Evolutionary conservation across 2,329 filamentous ascomycete genomes (phyloP).

Genomic region (Monilinia laxa): DNA sequence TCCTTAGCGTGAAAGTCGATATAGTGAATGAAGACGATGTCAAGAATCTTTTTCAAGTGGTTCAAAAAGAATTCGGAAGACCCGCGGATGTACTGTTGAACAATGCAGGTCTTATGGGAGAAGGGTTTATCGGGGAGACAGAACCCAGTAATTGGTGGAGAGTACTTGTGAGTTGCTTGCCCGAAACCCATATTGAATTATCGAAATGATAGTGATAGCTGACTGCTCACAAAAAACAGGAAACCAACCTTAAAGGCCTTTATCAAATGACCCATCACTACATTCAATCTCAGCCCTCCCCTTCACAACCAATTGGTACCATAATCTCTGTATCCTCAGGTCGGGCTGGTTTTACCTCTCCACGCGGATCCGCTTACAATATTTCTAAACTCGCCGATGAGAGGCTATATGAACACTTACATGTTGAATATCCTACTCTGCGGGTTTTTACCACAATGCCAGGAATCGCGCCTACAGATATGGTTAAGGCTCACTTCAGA

Average conservation of each 20-base stretch:
- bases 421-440: constrained; percentile 45
- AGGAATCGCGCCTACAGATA: constrained; percentile 47
- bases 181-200: accelerated
- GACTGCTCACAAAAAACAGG: background rate
- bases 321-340: constrained; percentile 5
- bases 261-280: constrained; percentile 20
- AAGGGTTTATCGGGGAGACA: constrained; percentile 17
- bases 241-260: constrained; percentile 17
- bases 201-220: background rate
- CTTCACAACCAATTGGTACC: background rate
- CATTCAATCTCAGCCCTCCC: background rate
- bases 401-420: background rate
- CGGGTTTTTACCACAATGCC: constrained; percentile 50
- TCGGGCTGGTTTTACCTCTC: background rate
- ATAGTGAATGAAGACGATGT: constrained; percentile 29
- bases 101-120: constrained; percentile 45
- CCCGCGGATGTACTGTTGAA: constrained; percentile 45
- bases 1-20: constrained; percentile 28
- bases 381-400: constrained; percentile 14
- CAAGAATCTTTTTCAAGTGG: constrained; percentile 26
- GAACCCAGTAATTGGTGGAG: constrained; percentile 2
- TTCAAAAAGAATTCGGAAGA: constrained; percentile 30
- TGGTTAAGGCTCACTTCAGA: constrained; percentile 38
- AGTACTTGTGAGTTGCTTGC: constrained; percentile 2
- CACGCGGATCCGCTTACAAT: background rate